Percentiles rank a stretch among this genome's conserved stretches.
Conservation (phyloP, 2,329 filamentous ascomycete species). For the Aspergillus melleus region DNA sequence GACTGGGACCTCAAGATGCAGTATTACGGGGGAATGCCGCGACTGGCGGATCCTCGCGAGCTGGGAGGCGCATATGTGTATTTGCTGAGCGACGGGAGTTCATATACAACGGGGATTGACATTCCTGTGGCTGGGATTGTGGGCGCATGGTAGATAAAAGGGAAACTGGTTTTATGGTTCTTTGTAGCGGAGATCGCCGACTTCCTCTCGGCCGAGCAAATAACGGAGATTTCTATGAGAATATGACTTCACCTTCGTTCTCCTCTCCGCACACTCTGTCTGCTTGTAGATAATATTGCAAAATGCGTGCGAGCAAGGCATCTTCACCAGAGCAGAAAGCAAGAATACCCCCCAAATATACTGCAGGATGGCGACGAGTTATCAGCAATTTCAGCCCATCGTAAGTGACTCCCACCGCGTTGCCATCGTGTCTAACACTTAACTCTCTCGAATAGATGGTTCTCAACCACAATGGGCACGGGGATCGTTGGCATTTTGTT, state of each 20-base stretch:
- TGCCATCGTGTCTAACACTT: background rate
- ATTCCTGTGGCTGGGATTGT: constrained; percentile 43
- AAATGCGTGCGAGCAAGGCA: background rate
- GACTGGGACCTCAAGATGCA: constrained; percentile 60
- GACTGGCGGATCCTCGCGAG: constrained; percentile 55
- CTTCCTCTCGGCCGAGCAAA: background rate
- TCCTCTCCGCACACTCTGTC: background rate
- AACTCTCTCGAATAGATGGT: constrained; percentile 48
- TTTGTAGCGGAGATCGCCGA: background rate
- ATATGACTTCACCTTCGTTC: background rate
- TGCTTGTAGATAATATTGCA: background rate
- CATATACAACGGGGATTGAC: constrained; percentile 40
- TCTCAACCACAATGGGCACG: constrained; percentile 65
- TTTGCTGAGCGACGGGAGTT: constrained; percentile 50
- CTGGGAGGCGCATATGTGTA: constrained; percentile 60
- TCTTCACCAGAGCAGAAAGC: background rate
- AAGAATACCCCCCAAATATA: constrained; percentile 17
- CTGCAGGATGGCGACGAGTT: constrained; percentile 38
- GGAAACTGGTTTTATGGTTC: background rate
- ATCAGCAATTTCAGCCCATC: constrained; percentile 58
- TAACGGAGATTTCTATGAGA: background rate
- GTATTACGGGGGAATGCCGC: constrained; percentile 59
- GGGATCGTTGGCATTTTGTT: constrained; percentile 66
- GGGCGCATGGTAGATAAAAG: constrained; percentile 25
- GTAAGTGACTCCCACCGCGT: constrained; percentile 36